Evolutionary conservation across 2,329 filamentous ascomycete species (phyloP).

Genomic region (Pestalotiopsis sp.): DNA sequence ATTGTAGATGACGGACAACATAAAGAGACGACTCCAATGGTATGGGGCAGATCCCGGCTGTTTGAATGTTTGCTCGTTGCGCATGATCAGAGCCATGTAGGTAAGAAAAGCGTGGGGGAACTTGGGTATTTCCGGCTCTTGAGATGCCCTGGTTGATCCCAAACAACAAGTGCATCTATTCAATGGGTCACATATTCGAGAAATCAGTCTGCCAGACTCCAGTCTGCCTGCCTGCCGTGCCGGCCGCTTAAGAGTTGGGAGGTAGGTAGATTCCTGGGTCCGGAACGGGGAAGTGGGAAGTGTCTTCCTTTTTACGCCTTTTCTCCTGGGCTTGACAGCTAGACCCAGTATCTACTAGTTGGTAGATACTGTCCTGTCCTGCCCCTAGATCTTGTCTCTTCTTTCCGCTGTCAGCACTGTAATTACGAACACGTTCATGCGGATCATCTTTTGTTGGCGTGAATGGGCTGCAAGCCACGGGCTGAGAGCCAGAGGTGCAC

Average conservation of each 20-base stretch:
- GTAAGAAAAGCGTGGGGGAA: background rate
- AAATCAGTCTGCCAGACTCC: too few species aligned
- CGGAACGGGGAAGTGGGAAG: background rate
- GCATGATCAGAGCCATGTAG: background rate
- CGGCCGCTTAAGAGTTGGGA: background rate
- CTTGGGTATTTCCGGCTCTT: background rate
- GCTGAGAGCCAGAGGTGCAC: background rate
- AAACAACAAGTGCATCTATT: too few species aligned
- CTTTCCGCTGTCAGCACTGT: background rate
- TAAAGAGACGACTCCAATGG: background rate
- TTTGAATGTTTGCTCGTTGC: background rate
- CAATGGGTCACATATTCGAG: too few species aligned
- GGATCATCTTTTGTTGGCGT: background rate
- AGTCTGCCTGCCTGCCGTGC: background rate
- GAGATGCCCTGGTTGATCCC: background rate
- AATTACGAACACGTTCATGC: background rate
- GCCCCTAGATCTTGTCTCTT: background rate
- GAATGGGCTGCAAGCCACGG: background rate
- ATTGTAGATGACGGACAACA: background rate
- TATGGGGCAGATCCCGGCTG: background rate
- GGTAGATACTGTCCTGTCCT: background rate
- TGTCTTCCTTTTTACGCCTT: background rate
- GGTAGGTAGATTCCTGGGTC: background rate
- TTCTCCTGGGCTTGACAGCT: background rate
- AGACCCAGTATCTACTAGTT: background rate